These are phyloP conservation scores for Ophiostoma sp. DNA, from an alignment of 2,329 filamentous ascomycete species.

Conservation along the genomic window DNA sequence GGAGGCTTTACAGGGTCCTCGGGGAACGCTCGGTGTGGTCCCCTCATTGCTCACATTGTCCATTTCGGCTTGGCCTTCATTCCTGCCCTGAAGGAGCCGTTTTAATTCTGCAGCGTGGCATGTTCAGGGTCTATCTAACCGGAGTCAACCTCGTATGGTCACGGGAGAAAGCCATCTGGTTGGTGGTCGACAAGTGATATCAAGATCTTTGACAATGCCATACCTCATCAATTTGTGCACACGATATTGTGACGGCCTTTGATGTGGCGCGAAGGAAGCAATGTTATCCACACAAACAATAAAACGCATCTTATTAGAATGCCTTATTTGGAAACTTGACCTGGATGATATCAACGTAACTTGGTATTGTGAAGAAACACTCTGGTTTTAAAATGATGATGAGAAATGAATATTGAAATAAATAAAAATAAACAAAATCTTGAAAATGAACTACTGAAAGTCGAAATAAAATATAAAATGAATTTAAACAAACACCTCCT, in stretches of 20 bases:
- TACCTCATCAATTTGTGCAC: neutral
- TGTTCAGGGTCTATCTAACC: neutral
- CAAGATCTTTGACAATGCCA: neutral
- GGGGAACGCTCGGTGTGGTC: neutral
- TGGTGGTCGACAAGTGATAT: neutral
- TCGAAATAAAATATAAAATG: neutral
- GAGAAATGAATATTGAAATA: neutral
- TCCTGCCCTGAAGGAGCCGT: neutral
- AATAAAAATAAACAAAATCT: neutral
- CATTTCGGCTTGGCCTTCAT: neutral
- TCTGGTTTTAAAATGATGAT: neutral
- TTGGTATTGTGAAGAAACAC: neutral
- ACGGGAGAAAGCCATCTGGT: neutral
- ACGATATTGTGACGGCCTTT: neutral
- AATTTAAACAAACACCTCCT: constrained; percentile 5
- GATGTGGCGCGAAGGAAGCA: neutral
- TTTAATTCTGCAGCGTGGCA: neutral
- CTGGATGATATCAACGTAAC: neutral
- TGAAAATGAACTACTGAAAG: neutral
- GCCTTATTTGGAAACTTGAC: neutral
- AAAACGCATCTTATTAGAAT: neutral
- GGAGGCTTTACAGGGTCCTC: too few species aligned
- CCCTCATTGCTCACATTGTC: neutral
- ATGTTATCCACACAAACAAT: neutral
- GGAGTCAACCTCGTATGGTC: neutral